Conservation (phyloP, 352 stramenopile species). For the Globisporangium recalcitrans region DNA sequence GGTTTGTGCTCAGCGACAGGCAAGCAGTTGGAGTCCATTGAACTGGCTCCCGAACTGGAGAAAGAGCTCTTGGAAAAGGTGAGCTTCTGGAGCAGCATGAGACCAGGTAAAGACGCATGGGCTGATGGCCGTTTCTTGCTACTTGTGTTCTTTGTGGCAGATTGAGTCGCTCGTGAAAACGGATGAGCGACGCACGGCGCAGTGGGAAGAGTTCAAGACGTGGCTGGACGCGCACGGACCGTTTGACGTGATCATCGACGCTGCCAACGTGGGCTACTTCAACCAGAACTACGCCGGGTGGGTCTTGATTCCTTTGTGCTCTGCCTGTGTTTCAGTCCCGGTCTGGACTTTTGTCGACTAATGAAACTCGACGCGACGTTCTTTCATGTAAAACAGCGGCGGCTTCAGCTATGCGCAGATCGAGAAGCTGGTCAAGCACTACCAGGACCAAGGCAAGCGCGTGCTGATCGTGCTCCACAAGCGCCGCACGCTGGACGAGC, state of each 20-base stretch:
- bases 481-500: slow-evolving; percentile 88
- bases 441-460: slow-evolving; percentile 81
- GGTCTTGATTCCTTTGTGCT: slow-evolving; percentile 6
- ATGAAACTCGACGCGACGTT: background rate
- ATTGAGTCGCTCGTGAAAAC: slow-evolving; percentile 76
- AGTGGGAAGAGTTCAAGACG: slow-evolving; percentile 82
- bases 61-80: slow-evolving; percentile 64
- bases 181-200: slow-evolving; percentile 55
- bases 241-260: slow-evolving; percentile 95
- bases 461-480: slow-evolving; percentile 94
- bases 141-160: slow-evolving; percentile 19
- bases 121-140: slow-evolving; percentile 2
- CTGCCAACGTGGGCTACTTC: slow-evolving; percentile 98
- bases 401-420: slow-evolving; percentile 96
- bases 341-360: slow-evolving; percentile 8
- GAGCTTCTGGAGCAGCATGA: slow-evolving; percentile 2
- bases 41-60: slow-evolving; percentile 42
- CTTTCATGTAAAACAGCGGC: slow-evolving; percentile 35
- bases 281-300: slow-evolving; percentile 94
- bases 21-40: slow-evolving; percentile 60
- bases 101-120: background rate
- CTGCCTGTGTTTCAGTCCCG: background rate
- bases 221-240: slow-evolving; percentile 66
- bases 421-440: slow-evolving; percentile 89
- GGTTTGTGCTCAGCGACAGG: slow-evolving; percentile 60